phyloP scores from a whole-genome alignment of 2,329 filamentous ascomycete genomes.

The Orbilia blumenaviensis region DNA sequence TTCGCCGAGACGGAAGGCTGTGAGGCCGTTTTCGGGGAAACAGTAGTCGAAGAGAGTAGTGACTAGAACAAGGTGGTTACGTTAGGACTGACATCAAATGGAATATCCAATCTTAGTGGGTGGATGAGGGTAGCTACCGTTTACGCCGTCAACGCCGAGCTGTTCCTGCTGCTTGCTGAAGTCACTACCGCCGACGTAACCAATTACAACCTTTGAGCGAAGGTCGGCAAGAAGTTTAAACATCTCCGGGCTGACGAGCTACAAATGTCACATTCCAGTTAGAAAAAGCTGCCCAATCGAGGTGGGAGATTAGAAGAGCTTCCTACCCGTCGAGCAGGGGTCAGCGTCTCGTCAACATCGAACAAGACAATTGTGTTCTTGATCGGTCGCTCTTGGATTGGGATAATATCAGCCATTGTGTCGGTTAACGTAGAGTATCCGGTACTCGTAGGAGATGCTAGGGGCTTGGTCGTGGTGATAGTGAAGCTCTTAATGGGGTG shows the following conservation, averaged over 20 bases:
- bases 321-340: constrained; percentile 78
- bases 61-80: constrained; percentile 64
- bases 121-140: constrained; percentile 52
- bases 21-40: constrained; percentile 96
- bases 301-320: neutral
- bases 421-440: neutral
- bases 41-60: constrained; percentile 93
- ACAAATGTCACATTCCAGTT: constrained; percentile 28
- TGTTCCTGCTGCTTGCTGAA: constrained; percentile 95
- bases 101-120: neutral
- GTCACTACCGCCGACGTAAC: constrained; percentile 92
- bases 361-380: constrained; percentile 95
- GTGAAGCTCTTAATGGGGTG: neutral
- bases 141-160: constrained; percentile 68
- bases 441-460: neutral
- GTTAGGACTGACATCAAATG: neutral
- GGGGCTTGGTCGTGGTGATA: neutral
- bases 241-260: constrained; percentile 81
- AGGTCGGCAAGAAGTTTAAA: constrained; percentile 79
- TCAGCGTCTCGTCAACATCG: constrained; percentile 94
- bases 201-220: constrained; percentile 86
- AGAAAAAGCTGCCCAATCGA: constrained; percentile 5
- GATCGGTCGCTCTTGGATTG: constrained; percentile 73
- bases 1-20: constrained; percentile 83
- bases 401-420: constrained; percentile 14